These are phyloP conservation scores for Botryosphaeria dothidea DNA, from an alignment of 2,329 filamentous ascomycete genomes.

Conservation along the genomic window DNA sequence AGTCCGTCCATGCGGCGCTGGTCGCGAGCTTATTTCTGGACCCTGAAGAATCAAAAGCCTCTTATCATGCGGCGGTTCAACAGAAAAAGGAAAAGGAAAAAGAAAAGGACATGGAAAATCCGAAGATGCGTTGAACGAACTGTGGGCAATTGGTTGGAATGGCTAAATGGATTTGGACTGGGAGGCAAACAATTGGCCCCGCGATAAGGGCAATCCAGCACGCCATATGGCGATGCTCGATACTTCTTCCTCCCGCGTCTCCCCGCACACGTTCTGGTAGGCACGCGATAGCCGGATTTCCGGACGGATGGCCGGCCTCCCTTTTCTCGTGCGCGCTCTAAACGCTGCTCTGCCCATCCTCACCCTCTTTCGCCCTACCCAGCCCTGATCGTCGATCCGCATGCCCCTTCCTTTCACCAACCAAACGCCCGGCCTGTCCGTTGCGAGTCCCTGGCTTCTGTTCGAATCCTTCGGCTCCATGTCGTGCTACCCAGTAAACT, in stretches of 20 bases:
- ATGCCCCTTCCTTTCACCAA: neutral
- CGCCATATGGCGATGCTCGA: neutral
- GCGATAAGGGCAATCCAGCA: neutral
- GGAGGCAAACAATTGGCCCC: neutral
- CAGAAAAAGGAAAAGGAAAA: neutral
- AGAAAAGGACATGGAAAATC: neutral
- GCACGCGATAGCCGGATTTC: neutral
- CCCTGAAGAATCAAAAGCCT: conserved; percentile 8
- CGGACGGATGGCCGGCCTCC: neutral
- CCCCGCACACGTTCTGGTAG: neutral
- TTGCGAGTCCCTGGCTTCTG: neutral
- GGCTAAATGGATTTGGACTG: neutral
- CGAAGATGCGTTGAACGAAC: neutral
- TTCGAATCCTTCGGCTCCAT: neutral
- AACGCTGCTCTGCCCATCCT: neutral
- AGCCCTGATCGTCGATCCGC: conserved; percentile 6
- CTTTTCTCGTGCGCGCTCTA: neutral
- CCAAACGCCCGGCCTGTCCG: neutral
- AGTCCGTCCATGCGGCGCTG: neutral
- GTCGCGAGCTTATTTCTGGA: conserved; percentile 8
- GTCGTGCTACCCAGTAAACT: conserved; percentile 3
- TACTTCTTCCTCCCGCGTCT: neutral
- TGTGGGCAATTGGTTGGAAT: neutral
- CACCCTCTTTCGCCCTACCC: neutral
- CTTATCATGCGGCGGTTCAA: neutral